phyloP scores from a whole-genome alignment of 352 stramenopile genomes.

The Peronosclerospora sorghi region DNA sequence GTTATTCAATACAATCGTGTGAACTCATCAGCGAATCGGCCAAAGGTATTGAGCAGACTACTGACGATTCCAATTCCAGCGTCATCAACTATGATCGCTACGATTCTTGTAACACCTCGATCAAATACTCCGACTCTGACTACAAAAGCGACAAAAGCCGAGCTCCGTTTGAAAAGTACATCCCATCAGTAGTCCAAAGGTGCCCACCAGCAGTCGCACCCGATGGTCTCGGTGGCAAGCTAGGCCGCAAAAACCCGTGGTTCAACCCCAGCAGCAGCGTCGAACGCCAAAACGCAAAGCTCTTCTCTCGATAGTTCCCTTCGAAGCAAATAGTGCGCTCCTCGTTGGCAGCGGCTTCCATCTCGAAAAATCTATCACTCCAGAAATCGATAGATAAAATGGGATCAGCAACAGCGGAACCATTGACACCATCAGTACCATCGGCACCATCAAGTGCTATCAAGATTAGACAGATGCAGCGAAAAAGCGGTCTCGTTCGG shows the following conservation, averaged over 20 bases:
- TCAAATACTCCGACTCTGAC: too few species aligned
- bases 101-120: too few species aligned
- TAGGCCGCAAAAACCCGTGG: slow-evolving; percentile 16
- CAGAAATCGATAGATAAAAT: too few species aligned
- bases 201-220: too few species aligned
- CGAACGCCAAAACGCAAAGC: slow-evolving; percentile 5
- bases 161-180: slow-evolving; percentile 15
- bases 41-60: slow-evolving; percentile 19
- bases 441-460: too few species aligned
- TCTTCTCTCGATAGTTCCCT: not conserved
- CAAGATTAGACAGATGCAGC: slow-evolving; percentile 9
- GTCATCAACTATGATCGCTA: too few species aligned
- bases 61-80: too few species aligned
- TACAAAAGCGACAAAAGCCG: slow-evolving; percentile 15
- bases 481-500: slow-evolving; percentile 15
- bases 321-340: slow-evolving; percentile 5
- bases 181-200: slow-evolving; percentile 5
- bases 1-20: slow-evolving; percentile 10
- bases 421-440: too few species aligned
- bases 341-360: slow-evolving; percentile 16
- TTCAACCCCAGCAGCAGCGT: slow-evolving; percentile 11
- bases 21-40: slow-evolving; percentile 21
- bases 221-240: slow-evolving; percentile 16
- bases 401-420: too few species aligned
- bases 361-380: slow-evolving; percentile 6